Percentiles rank a stretch among this genome's conserved stretches.
Conservation (phyloP, 164 flowering plant genomes). For the Akebia trifoliata region DNA sequence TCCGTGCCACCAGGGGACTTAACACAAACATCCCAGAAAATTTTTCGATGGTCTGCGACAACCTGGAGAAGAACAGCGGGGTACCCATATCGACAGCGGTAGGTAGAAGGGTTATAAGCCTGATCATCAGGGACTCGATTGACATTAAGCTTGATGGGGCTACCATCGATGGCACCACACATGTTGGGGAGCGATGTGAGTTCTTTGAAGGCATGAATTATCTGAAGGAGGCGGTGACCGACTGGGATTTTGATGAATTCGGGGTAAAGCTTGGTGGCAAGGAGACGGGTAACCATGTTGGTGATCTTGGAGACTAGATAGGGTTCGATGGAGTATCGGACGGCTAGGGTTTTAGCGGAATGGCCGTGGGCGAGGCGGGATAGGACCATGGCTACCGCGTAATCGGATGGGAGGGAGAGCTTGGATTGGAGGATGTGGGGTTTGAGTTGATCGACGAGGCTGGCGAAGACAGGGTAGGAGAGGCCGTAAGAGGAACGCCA, state of each 20-base stretch:
- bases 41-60: conserved; percentile 72
- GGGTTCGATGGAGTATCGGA: conserved; percentile 69
- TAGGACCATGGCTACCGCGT: conserved; percentile 89
- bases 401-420: conserved; percentile 79
- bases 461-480: conserved; percentile 86
- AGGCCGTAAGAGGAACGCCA: conserved; percentile 87
- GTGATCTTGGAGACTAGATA: conserved; percentile 83
- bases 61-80: conserved; percentile 76
- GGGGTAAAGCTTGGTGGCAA: conserved; percentile 81
- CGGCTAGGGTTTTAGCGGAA: conserved; percentile 54
- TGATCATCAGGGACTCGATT: conserved; percentile 22
- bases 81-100: conserved; percentile 42
- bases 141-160: conserved; percentile 41
- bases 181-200: conserved; percentile 68
- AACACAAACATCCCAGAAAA: conserved; percentile 95
- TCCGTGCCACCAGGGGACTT: conserved; percentile 81
- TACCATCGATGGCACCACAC: conserved; percentile 79
- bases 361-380: conserved; percentile 76
- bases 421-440: conserved; percentile 70
- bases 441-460: conserved; percentile 76
- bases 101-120: conserved; percentile 20
- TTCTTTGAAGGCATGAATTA: conserved; percentile 67
- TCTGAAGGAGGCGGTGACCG: conserved; percentile 50
- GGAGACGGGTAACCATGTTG: conserved; percentile 79
- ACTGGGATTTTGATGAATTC: conserved; percentile 73